These are phyloP conservation scores for Kodamaea nitidulidarum DNA, from an alignment of 805 yeast genomes.

Conservation along the genomic window DNA sequence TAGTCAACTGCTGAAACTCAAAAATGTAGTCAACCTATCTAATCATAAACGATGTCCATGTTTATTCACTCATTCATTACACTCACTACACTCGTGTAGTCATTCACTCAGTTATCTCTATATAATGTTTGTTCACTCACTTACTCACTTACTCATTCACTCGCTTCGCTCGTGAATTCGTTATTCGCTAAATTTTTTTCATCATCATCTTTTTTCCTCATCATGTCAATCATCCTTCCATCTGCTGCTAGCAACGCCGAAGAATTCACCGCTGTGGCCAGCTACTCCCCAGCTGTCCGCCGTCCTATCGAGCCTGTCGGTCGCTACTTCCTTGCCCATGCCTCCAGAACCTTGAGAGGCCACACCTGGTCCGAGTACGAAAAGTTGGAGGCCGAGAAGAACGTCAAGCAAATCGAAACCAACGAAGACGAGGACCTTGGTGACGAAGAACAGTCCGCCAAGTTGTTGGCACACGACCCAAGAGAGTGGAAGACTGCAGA, in stretches of 20 bases:
- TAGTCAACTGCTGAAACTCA: too few relatives aligned
- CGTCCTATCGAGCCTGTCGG: constrained; percentile 97
- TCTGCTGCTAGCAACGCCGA: constrained; percentile 45
- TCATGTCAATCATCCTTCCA: constrained; percentile 47
- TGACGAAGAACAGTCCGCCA: constrained; percentile 68
- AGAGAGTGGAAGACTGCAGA: constrained; percentile 98
- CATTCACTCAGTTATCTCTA: too few relatives aligned
- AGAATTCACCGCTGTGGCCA: constrained; percentile 47
- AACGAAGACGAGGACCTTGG: constrained; percentile 59
- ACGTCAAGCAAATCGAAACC: constrained; percentile 68
- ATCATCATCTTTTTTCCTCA: background rate
- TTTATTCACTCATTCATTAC: too few relatives aligned
- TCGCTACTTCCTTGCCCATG: constrained; percentile 91
- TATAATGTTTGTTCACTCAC: too few relatives aligned
- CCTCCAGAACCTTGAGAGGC: constrained; percentile 90
- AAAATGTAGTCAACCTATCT: too few relatives aligned
- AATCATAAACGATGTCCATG: too few relatives aligned
- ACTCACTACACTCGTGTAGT: too few relatives aligned
- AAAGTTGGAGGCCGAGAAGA: constrained; percentile 85
- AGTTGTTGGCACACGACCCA: constrained; percentile 83
- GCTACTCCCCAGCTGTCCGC: constrained; percentile 57
- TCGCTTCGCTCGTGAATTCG: background rate
- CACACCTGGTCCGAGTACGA: constrained; percentile 99
- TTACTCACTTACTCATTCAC: too few relatives aligned
- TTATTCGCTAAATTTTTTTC: constrained; percentile 11